phyloP scores from a whole-genome alignment of 139 green algal species.

The Picochlorum sp. region DNA sequence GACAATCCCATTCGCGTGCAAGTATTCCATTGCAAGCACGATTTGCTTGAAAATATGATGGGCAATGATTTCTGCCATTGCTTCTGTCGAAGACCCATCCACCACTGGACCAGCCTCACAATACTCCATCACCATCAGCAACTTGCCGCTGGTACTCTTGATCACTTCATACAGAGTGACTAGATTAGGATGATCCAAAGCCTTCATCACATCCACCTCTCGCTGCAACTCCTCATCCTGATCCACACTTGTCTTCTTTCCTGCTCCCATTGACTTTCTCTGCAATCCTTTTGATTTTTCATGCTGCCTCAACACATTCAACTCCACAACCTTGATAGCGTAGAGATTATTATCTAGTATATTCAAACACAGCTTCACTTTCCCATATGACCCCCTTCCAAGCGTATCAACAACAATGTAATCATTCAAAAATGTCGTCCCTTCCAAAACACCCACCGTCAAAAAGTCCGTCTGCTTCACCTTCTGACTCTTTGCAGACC shows the following conservation, averaged over 20 bases:
- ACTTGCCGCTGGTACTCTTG: conserved; percentile 54
- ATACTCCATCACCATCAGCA: conserved; percentile 87
- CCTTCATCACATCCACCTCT: conserved; percentile 61
- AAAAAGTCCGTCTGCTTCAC: conserved; percentile 20
- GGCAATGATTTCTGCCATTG: conserved; percentile 49
- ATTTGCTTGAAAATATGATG: conserved; percentile 43
- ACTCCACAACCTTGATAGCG: conserved; percentile 65
- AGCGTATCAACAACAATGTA: conserved; percentile 79
- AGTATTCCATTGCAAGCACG: conserved; percentile 49
- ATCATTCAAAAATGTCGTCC: conserved; percentile 65
- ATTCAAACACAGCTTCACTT: conserved; percentile 86
- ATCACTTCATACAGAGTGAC: conserved; percentile 71
- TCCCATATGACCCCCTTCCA: conserved; percentile 64
- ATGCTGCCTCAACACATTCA: not conserved
- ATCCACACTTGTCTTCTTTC: not conserved
- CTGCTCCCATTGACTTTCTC: not conserved
- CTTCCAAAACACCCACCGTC: conserved; percentile 30
- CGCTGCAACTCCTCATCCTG: conserved; percentile 22
- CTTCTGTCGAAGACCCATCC: conserved; percentile 25
- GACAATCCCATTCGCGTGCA: conserved; percentile 63
- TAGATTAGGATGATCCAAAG: conserved; percentile 75
- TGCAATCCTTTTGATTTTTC: not conserved
- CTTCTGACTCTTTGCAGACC: conserved; percentile 1
- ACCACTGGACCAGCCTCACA: conserved; percentile 60
- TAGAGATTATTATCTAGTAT: conserved; percentile 66